Base-by-base conservation (phyloP, 768 basidiomycete genomes). In the Arthromyces matolae region DNA sequence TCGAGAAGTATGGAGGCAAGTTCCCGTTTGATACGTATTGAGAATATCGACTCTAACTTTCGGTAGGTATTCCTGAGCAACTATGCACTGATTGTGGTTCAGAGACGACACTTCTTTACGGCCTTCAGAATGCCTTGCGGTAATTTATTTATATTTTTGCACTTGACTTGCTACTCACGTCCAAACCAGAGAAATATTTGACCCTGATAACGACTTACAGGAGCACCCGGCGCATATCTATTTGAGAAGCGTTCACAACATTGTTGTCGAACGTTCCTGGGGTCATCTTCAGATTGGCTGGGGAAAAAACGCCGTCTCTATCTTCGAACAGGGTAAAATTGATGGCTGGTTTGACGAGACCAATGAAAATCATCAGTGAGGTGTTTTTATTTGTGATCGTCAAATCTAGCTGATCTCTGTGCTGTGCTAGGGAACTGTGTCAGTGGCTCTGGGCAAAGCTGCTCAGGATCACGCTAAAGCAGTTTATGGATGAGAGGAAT, bases 1-100 rank as follows among this genome's bases (percentile, higher is more conserved):
- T 70, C 20, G 57, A 66, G 32, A 40, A 63, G 28, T 57, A 51
- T 53, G 58, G 59, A 36, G 71, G 71, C 69, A 35, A 35, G 47
- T 42, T 10, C 5, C 16, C 27, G 9, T 23, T 36, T 27, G n/a
- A n/a, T n/a, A n/a, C n/a, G n/a, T n/a, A n/a, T n/a, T n/a, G n/a
- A n/a, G n/a, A n/a, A n/a, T n/a, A n/a, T n/a, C n/a, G n/a, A n/a
- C n/a, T n/a, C n/a, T n/a, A n/a, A n/a, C n/a, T n/a, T n/a, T n/a
- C n/a, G n/a, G n/a, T 51, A 34, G 61, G 59, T 9, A 42, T 57
- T 5, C 58, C 59, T 1, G 16, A 49, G 3, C 51, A 60, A 36
- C 47, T 45, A 4, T 53, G 53, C 4, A 51, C 56, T 12, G 57
- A 62, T 14, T 58, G 54, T 44, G 55, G 50, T 33, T 33, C 28